Percentiles rank a stretch among this genome's conserved stretches.
phyloP scores from a whole-genome alignment of 352 stramenopile genomes.

The Peronospora farinosa region DNA sequence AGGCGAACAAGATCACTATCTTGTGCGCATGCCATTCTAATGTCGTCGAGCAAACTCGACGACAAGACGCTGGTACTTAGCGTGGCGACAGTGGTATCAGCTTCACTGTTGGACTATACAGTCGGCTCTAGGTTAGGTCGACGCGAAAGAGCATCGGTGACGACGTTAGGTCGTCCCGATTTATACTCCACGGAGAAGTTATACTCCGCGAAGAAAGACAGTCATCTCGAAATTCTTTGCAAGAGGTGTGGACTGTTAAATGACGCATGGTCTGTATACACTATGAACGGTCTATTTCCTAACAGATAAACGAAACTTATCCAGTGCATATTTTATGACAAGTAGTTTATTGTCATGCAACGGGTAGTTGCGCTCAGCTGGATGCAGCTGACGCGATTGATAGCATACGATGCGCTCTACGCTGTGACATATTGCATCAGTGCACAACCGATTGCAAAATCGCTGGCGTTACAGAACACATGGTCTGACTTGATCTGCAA shows the following conservation, averaged over 20 bases:
- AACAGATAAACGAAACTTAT: neutral
- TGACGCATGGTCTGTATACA: slow-evolving; percentile 2
- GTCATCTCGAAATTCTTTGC: slow-evolving; percentile 18
- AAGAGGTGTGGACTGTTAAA: slow-evolving; percentile 3
- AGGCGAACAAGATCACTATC: neutral
- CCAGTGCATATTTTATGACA: slow-evolving; percentile 1
- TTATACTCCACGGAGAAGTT: slow-evolving; percentile 1
- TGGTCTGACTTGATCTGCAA: no score
- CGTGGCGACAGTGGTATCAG: no score
- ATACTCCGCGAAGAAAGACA: slow-evolving; percentile 25
- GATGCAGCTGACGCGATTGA: slow-evolving; percentile 4
- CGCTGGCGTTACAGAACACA: neutral
- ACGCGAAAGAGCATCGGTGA: slow-evolving; percentile 1
- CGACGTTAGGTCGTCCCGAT: neutral
- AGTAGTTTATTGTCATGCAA: neutral
- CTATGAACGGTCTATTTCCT: neutral
- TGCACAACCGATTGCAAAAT: neutral
- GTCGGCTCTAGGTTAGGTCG: no score
- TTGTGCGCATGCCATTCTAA: no score
- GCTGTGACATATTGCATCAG: slow-evolving; percentile 1
- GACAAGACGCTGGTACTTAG: no score
- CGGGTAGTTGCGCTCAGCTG: no score
- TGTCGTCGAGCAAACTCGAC: no score
- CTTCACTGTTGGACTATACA: no score
- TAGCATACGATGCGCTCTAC: neutral